phyloP scores from a whole-genome alignment of 768 basidiomycete species.

The Kwoniella pini region DNA sequence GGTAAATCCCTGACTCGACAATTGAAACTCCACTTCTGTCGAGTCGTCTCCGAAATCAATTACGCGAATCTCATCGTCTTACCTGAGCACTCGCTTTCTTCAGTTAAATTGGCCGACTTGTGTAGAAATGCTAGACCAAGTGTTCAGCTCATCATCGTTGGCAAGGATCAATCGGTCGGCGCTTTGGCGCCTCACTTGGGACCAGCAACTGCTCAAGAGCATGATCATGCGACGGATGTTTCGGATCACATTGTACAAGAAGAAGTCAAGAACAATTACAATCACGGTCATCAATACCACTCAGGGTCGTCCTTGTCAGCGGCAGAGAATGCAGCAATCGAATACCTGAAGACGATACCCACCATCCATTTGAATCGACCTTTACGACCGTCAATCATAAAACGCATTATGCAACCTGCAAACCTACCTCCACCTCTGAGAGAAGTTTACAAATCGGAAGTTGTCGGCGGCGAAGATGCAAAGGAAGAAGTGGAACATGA shows the following conservation, averaged over 20 bases:
- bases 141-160: constrained; percentile 30
- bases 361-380: constrained; percentile 26
- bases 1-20: constrained; percentile 39
- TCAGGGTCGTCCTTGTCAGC: neutral
- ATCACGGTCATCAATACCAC: neutral
- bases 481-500: constrained; percentile 3
- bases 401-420: constrained; percentile 29
- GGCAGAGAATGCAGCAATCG: neutral
- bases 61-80: constrained; percentile 39
- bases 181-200: constrained; percentile 3
- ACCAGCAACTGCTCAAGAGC: constrained; percentile 5
- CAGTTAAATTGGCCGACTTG: constrained; percentile 20
- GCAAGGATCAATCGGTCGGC: constrained; percentile 17
- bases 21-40: constrained; percentile 36
- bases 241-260: neutral
- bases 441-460: constrained; percentile 32
- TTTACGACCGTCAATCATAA: constrained; percentile 35
- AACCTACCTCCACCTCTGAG: neutral
- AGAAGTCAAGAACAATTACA: neutral
- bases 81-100: constrained; percentile 20
- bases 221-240: neutral
- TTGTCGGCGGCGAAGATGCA: constrained; percentile 28
- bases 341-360: constrained; percentile 14
- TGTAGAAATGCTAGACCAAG: constrained; percentile 23
- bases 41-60: constrained; percentile 31